Evolutionary conservation across 2,329 filamentous ascomycete species (phyloP).

Genomic region (Aspergillus texensis): DNA sequence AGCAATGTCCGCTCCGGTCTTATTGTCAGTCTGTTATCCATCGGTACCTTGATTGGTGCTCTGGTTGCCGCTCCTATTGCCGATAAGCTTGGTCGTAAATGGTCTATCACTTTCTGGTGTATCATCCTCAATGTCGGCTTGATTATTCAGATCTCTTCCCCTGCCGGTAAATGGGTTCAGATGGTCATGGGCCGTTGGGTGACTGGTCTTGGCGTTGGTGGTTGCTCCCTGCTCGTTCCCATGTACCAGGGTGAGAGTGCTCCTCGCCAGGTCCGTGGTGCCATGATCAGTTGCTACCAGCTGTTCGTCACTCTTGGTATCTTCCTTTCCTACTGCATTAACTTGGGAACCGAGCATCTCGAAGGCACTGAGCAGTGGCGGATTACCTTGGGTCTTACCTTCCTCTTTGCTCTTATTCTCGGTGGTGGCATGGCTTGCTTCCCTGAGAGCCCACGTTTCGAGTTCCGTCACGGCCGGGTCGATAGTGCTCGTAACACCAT

Average conservation of each 20-base stretch:
- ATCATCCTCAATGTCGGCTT: slow-evolving; percentile 45
- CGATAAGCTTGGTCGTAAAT: slow-evolving; percentile 46
- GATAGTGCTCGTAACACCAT: slow-evolving; percentile 57
- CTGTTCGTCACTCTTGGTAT: slow-evolving; percentile 53
- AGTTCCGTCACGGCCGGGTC: slow-evolving; percentile 57
- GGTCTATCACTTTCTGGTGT: slow-evolving; percentile 46
- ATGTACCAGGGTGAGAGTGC: slow-evolving; percentile 52
- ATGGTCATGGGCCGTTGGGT: slow-evolving; percentile 48
- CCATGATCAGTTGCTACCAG: slow-evolving; percentile 52
- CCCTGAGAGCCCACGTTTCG: slow-evolving; percentile 60
- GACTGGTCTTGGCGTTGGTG: slow-evolving; percentile 50
- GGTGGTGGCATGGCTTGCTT: slow-evolving; percentile 59
- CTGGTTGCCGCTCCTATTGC: slow-evolving; percentile 45
- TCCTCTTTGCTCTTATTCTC: slow-evolving; percentile 59
- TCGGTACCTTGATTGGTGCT: slow-evolving; percentile 48
- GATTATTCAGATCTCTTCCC: slow-evolving; percentile 47
- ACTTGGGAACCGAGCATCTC: slow-evolving; percentile 45
- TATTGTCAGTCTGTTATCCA: slow-evolving; percentile 47
- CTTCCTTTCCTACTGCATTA: slow-evolving; percentile 50
- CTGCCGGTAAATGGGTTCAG: slow-evolving; percentile 43
- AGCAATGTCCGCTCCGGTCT: slow-evolving; percentile 46
- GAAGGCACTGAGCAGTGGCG: slow-evolving; percentile 51
- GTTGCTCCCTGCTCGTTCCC: slow-evolving; percentile 47
- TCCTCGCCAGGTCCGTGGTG: slow-evolving; percentile 50
- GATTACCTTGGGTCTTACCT: slow-evolving; percentile 59